A percentile compares a stretch with the other conserved stretches of the same genome.
Conservation (phyloP, 1,284 basidiomycete genomes). For the Marasmius fiardii region DNA sequence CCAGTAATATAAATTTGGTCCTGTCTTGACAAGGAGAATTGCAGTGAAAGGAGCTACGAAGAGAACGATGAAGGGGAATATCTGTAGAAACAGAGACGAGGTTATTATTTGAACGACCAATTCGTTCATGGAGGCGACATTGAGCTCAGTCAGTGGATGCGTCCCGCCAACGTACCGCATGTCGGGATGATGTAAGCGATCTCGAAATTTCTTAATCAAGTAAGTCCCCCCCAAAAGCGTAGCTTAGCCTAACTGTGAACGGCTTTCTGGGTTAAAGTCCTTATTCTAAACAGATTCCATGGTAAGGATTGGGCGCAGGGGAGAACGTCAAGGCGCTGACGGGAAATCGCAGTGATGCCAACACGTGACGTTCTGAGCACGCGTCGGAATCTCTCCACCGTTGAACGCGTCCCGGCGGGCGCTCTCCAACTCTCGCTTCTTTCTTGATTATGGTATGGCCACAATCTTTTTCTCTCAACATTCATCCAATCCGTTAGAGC, state of each 20-base stretch:
- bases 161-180: not conserved
- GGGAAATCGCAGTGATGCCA: not conserved
- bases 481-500: constrained; percentile 75
- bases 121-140: constrained; percentile 5
- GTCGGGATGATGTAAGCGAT: not conserved
- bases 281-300: no score
- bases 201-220: not conserved
- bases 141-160: not conserved
- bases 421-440: no score
- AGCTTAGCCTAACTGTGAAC: no score
- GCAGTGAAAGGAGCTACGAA: constrained; percentile 50
- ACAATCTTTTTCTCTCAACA: constrained; percentile 61
- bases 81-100: constrained; percentile 38
- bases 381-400: not conserved
- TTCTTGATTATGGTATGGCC: constrained; percentile 21
- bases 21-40: constrained; percentile 34
- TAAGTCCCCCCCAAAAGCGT: no score
- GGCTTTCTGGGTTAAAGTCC: no score
- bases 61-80: constrained; percentile 53
- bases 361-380: not conserved
- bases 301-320: not conserved
- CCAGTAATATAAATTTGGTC: constrained; percentile 24
- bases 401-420: not conserved
- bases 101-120: constrained; percentile 2
- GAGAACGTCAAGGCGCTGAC: not conserved